Evolutionary conservation across 1,284 basidiomycete genomes (phyloP).

Genomic region (Ganoderma leucocontextum): DNA sequence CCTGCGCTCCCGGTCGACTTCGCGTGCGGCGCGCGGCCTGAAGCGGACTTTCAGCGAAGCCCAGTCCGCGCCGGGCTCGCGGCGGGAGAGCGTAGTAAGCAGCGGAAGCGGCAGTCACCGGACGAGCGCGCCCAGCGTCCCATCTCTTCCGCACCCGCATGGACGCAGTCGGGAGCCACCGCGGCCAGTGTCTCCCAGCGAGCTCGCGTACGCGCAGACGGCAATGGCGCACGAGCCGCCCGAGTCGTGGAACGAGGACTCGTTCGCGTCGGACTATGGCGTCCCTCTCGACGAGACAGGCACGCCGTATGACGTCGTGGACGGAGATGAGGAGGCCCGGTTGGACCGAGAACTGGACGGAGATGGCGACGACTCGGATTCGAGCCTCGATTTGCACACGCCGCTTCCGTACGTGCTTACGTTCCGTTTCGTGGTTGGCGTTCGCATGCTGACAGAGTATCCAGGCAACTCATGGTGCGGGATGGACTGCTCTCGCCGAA

Average conservation of each 20-base stretch:
- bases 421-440: conserved; percentile 43
- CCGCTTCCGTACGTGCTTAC: conserved; percentile 75
- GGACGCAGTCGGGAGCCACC: conserved; percentile 7
- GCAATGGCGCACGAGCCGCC: conserved; percentile 19
- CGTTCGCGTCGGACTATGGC: conserved; percentile 43
- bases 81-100: conserved; percentile 24
- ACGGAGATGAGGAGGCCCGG: conserved; percentile 40
- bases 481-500: conserved; percentile 77
- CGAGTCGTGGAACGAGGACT: conserved; percentile 40
- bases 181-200: conserved; percentile 23
- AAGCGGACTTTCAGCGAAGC: conserved; percentile 33
- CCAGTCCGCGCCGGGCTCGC: conserved; percentile 19
- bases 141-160: conserved; percentile 14
- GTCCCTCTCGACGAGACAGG: conserved; percentile 37
- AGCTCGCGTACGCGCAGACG: conserved; percentile 25
- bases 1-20: conserved; percentile 33
- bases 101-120: conserved; percentile 9
- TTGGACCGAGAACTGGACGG: conserved; percentile 49
- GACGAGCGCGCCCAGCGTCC: conserved; percentile 18
- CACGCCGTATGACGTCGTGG: conserved; percentile 37
- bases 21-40: conserved; percentile 32
- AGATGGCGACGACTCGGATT: conserved; percentile 62
- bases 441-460: conserved; percentile 16
- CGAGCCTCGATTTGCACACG: conserved; percentile 79
- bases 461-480: conserved; percentile 75